phyloP scores from a whole-genome alignment of 1,284 basidiomycete genomes.

The Athelia psychrophila region DNA sequence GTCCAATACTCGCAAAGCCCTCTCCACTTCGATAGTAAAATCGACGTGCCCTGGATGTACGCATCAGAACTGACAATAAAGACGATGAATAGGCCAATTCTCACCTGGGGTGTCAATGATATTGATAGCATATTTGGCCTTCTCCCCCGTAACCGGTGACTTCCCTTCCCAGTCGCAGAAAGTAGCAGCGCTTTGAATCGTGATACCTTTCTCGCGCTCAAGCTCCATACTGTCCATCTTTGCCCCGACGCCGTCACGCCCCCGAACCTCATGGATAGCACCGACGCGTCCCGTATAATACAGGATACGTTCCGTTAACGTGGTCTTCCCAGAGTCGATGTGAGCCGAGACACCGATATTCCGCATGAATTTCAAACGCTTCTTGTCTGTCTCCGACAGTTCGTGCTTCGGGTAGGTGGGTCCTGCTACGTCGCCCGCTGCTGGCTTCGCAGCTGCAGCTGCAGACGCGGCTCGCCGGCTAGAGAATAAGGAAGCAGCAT shows the following conservation, averaged over 20 bases:
- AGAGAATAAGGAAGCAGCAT: not conserved
- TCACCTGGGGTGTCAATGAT: slow-evolving; percentile 98
- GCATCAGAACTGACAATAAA: not conserved
- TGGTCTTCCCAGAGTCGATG: slow-evolving; percentile 98
- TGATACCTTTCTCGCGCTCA: slow-evolving; percentile 98
- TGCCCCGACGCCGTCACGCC: slow-evolving; percentile 93
- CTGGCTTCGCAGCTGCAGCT: slow-evolving; percentile 13
- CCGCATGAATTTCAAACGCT: slow-evolving; percentile 61
- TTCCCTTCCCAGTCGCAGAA: slow-evolving; percentile 95
- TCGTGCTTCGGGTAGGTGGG: slow-evolving; percentile 34
- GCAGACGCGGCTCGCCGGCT: slow-evolving; percentile 25
- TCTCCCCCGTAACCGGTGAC: slow-evolving; percentile 59
- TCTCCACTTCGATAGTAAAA: slow-evolving; percentile 99
- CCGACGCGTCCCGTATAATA: slow-evolving; percentile 97
- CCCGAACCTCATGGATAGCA: slow-evolving; percentile 97
- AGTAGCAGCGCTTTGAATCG: slow-evolving; percentile 97
- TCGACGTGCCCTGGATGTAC: slow-evolving; percentile 84
- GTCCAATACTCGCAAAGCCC: slow-evolving; percentile 94
- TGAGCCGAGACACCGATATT: slow-evolving; percentile 90
- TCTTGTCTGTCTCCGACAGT: slow-evolving; percentile 56
- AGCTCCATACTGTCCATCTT: slow-evolving; percentile 99
- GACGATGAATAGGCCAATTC: slow-evolving; percentile 9
- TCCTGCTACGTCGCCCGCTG: slow-evolving; percentile 2
- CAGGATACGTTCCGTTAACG: slow-evolving; percentile 94
- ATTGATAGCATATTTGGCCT: slow-evolving; percentile 91